Base-by-base conservation (phyloP, 495 filamentous ascomycete genomes). In the Hapsidospora chrysogenum region DNA sequence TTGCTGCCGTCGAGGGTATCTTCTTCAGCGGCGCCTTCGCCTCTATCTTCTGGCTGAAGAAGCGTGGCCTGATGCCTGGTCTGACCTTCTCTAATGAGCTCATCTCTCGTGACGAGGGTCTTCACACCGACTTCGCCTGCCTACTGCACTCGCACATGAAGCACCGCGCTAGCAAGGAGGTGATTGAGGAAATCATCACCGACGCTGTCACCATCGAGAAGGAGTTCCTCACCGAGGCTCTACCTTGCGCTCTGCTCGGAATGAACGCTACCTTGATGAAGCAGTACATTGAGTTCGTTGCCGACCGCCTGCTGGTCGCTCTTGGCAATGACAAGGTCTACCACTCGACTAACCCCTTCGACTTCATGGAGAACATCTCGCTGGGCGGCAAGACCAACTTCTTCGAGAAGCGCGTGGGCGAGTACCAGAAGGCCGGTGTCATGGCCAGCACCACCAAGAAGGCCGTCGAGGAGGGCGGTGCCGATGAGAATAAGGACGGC, bases 361-460 rank as follows among this genome's bases (percentile, higher is more conserved):
- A 97, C 71, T 97, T 97, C 64, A 97, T 97, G 89, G 89, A 97
- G 73, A 87, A 85, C 50, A 97, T 97, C 63, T 96, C 89, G 8
- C 69, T 97, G 20, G 82, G 85, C 18, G 89, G 89, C 60, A 97
- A 97, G 78, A 97, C 89, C 57, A 97, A 97, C 71, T 97, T 97
- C 80, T 97, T 97, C 59, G 89, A 97, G 76, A 97, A 97, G 80
- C 80, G 89, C 41, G 89, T 97, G 27, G 92, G 80, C 59, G 89
- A 97, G 53, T 97, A 97, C 72, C 89, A 97, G 63, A 97, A 97
- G 70, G 85, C 92, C 31, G 89, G 92, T 61, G 89, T 97, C 50
- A 96, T 97, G 85, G 78, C 75, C 43, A 80, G 78, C 63, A 84
- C 80, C 51, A 82, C 85, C 60, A 89, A 94, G 74, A 61, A 59